Conservation (phyloP, 164 flowering plant genomes). For the Aristolochia contorta region DNA sequence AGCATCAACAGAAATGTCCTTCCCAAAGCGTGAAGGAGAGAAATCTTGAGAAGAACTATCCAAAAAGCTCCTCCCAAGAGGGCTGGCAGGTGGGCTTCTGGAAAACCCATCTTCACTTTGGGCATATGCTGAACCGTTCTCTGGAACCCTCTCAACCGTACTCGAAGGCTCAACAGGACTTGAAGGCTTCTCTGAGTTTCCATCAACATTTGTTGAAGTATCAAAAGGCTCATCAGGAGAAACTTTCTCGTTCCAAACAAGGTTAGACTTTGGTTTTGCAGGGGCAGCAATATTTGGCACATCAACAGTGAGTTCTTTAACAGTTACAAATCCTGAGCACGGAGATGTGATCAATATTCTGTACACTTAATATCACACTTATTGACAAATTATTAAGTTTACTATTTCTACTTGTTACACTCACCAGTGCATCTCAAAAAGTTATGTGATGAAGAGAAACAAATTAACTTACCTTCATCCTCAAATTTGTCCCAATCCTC, state of each 20-base stretch:
- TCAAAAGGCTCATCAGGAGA: slow-evolving; percentile 19
- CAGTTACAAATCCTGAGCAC: slow-evolving; percentile 58
- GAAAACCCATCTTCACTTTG: slow-evolving; percentile 39
- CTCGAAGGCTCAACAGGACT: slow-evolving; percentile 22
- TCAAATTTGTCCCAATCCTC: slow-evolving; percentile 99
- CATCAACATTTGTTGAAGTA: slow-evolving; percentile 26
- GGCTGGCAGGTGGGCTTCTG: slow-evolving; percentile 52
- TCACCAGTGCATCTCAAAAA: not conserved
- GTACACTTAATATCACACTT: not conserved
- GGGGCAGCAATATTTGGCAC: slow-evolving; percentile 75
- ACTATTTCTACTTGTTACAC: not conserved
- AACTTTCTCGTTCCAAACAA: slow-evolving; percentile 23
- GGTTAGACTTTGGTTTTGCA: slow-evolving; percentile 42
- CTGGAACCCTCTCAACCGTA: slow-evolving; percentile 23
- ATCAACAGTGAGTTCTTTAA: slow-evolving; percentile 86
- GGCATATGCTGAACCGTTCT: slow-evolving; percentile 29
- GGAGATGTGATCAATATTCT: not conserved
- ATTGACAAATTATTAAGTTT: no score
- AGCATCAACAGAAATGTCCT: slow-evolving; percentile 1
- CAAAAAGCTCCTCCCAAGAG: slow-evolving; percentile 27
- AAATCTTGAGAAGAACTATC: slow-evolving; percentile 48
- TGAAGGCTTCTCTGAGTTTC: slow-evolving; percentile 34
- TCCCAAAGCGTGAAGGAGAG: slow-evolving; percentile 13
- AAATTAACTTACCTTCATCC: slow-evolving; percentile 17
- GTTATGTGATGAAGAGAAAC: not conserved